Evolutionary conservation across 345 rosid genomes (phyloP), one percentile per base, ranked within the genome.

Genomic region (Aquilaria yunnanensis): DNA sequence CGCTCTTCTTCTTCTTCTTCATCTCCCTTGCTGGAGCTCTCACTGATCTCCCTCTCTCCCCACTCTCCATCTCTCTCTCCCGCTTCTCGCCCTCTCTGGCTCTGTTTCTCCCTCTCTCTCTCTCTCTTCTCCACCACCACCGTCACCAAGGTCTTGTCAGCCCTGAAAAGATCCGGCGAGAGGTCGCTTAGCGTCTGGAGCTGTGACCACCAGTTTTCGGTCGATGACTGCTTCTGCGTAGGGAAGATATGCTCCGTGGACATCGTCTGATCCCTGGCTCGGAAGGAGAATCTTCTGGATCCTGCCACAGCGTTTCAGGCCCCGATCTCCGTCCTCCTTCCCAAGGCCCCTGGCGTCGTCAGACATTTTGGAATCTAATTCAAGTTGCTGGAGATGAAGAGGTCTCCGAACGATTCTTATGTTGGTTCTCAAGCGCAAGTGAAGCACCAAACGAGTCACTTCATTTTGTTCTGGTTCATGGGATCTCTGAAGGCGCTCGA

Each of bases 181-280:
- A 53, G 53, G 30, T 73, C 56, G 59, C n/a, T 86, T 30, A 80
- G 92, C 60, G 74, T 86, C 2, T 86, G 92, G 92, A 78, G 53
- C 78, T 88, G 96, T 62, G 69, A 77, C 55, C 78, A 75, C 29
- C 59, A 32, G n/a, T n/a, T n/a, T n/a, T n/a, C n/a, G 9, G 30
- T 12, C 10, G 62, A 66, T 2, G 69, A 58, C 23, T 88, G 96
- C 55, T 55, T 49, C 13, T 90, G 97, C 65, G 52, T 85, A 4
- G 86, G 97, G 13, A 90, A 86, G 70, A 76, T 90, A 52, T 85
- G 86, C 60, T 69, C 81, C 79, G 85, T 72, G 16, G 93, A 91
- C 56, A 72, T 85, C 23, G 63, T 88, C 53, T 76, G 91, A 72
- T 81, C 77, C 73, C 69, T 88, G 70, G 65, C 73, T 29, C 67